These are phyloP conservation scores for Bipolaris bicolor DNA, from an alignment of 2,329 filamentous ascomycete genomes.

Conservation along the genomic window DNA sequence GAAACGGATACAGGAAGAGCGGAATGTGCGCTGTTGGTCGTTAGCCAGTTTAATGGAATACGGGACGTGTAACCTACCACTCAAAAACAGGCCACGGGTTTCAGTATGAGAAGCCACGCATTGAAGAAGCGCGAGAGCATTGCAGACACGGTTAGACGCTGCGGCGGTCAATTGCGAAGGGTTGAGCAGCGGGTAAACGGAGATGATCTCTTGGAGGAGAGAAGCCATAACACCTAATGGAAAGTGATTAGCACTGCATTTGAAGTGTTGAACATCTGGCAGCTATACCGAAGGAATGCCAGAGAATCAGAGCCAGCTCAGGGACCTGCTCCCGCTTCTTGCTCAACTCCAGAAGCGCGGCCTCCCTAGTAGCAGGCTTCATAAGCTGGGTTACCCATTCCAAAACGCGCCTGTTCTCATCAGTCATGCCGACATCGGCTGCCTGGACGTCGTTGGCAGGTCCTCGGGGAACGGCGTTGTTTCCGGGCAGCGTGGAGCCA, in stretches of 20 bases:
- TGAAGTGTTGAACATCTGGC: too few relatives aligned
- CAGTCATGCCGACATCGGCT: slow-evolving; percentile 65
- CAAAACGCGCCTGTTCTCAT: slow-evolving; percentile 92
- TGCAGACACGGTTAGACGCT: slow-evolving; percentile 97
- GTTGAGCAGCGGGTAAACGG: slow-evolving; percentile 94
- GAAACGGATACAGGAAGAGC: slow-evolving; percentile 95
- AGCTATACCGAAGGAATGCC: slow-evolving; percentile 90
- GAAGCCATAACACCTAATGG: slow-evolving; percentile 92
- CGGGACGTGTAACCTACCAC: slow-evolving; percentile 63
- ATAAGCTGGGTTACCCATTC: slow-evolving; percentile 91
- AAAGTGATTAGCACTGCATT: slow-evolving; percentile 23
- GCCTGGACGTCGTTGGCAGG: slow-evolving; percentile 49
- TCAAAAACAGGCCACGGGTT: slow-evolving; percentile 89
- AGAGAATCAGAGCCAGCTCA: slow-evolving; percentile 92
- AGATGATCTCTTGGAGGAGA: slow-evolving; percentile 96
- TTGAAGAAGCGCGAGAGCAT: slow-evolving; percentile 91
- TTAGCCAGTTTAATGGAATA: slow-evolving; percentile 19
- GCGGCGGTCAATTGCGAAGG: slow-evolving; percentile 96
- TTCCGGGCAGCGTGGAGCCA: slow-evolving; percentile 55
- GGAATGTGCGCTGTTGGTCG: slow-evolving; percentile 81
- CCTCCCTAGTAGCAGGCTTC: slow-evolving; percentile 84
- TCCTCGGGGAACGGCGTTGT: slow-evolving; percentile 44
- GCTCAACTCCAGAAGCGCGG: slow-evolving; percentile 90
- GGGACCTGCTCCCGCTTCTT: slow-evolving; percentile 99
- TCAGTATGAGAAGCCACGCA: slow-evolving; percentile 98